phyloP scores from a whole-genome alignment of 1,284 basidiomycete species.

The Anthracocystis panici-leucophaei region DNA sequence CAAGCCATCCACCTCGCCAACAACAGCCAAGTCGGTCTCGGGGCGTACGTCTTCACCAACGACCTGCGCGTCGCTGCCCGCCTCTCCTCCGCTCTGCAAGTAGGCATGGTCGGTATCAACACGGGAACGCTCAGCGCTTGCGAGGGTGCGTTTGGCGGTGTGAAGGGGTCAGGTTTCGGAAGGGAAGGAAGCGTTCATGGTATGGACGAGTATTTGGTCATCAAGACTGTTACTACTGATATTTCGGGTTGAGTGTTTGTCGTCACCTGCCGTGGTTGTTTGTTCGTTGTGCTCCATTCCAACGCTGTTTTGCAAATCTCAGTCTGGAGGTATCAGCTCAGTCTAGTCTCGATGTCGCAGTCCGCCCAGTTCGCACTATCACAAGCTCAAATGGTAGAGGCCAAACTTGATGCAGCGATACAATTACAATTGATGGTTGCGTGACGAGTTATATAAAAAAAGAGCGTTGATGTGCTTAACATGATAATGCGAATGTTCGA shows the following conservation, averaged over 20 bases:
- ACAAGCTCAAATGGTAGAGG: too few relatives aligned
- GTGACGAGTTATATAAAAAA: too few relatives aligned
- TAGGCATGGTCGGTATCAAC: slow-evolving; percentile 59
- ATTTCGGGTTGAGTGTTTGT: slow-evolving; percentile 8
- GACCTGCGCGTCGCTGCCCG: slow-evolving; percentile 41
- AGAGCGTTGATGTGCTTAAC: too few relatives aligned
- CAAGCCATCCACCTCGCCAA: slow-evolving; percentile 53
- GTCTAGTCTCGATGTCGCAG: too few relatives aligned
- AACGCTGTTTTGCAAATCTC: too few relatives aligned
- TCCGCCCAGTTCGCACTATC: too few relatives aligned
- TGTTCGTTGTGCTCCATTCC: too few relatives aligned
- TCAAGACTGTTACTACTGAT: slow-evolving; percentile 44
- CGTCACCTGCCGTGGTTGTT: too few relatives aligned
- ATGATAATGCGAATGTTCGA: too few relatives aligned
- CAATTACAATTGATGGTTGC: slow-evolving; percentile 20
- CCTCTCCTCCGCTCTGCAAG: slow-evolving; percentile 41
- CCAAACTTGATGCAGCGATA: slow-evolving; percentile 5
- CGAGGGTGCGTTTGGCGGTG: slow-evolving; percentile 43
- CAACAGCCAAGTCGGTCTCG: slow-evolving; percentile 49
- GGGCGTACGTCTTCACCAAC: slow-evolving; percentile 53
- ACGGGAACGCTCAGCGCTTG: slow-evolving; percentile 49
- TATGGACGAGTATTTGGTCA: slow-evolving; percentile 40
- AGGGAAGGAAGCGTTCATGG: slow-evolving; percentile 38
- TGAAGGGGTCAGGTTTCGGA: slow-evolving; percentile 45
- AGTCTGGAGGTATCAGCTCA: too few relatives aligned